Evolutionary conservation across 228 moss, liverwort and hornwort species (phyloP), one percentile per base, ranked within the genome.

Genomic region (Sphagnum magellanicum): DNA sequence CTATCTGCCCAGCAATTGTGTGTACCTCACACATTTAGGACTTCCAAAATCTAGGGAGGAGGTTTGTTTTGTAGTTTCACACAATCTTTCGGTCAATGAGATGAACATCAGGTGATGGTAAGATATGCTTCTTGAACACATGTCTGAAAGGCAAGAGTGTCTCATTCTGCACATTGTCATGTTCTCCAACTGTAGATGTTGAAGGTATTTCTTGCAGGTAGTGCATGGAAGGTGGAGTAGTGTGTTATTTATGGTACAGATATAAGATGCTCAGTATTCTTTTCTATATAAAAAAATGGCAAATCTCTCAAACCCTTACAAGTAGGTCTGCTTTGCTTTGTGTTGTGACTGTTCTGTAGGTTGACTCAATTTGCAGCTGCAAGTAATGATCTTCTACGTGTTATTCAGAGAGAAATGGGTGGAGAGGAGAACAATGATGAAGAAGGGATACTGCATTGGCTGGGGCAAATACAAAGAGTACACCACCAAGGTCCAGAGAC

Each of bases 381-480:
- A 46, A 78, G 72, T 70, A 74, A 77, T 77, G 86, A 86, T 65
- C 83, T 86, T 68, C 78, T 86, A 67, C 78, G 51, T 62, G 82
- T 74, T 64, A 67, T 86, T 62, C 82, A 86, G 65, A 77, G 80
- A 72, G 86, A 75, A 63, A 74, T 78, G 53, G 85, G 79, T 68
- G 86, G 78, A 53, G 86, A 86, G 80, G 86, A 83, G 71, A 86
- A 80, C 53, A 86, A 82, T 70, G 86, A 86, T 77, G 82, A 82
- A 70, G 86, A 86, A 67, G 86, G 80, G 74, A 85, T 81, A 59
- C 49, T 84, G 65, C 81, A 76, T 48, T 84, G 81, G 81, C 81
- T 81, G 85, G 81, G 68, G 72, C 72, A 63, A 50, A 70, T 79
- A 77, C 72, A 81, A 63, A 79, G 88, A 69, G 72, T 78, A 67